Percentiles rank a stretch among this genome's conserved stretches.
phyloP scores from a whole-genome alignment of 768 basidiomycete species.

The Brasilioporus rufonigricans region DNA sequence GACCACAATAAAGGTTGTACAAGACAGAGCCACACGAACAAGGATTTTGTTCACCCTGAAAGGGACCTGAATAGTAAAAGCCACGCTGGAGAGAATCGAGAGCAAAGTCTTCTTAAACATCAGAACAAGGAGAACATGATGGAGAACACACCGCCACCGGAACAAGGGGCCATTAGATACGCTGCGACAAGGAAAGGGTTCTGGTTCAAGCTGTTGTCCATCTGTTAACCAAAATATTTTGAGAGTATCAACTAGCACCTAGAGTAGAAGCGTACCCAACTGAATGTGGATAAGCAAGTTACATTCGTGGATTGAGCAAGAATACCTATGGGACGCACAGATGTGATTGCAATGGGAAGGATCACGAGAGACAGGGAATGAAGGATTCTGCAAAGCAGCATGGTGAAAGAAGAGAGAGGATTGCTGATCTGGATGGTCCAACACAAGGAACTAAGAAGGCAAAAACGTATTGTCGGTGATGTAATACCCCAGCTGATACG shows the following conservation, averaged over 20 bases:
- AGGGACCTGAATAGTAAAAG: constrained; percentile 35
- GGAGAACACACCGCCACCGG: too few relatives aligned
- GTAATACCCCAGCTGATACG: too few relatives aligned
- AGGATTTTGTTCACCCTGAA: constrained; percentile 18
- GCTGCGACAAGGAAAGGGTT: too few relatives aligned
- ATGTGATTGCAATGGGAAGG: constrained; percentile 14
- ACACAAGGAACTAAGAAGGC: too few relatives aligned
- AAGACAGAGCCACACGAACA: constrained; percentile 58
- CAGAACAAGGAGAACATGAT: not conserved
- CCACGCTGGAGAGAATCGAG: constrained; percentile 37
- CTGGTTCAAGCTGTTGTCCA: constrained; percentile 30
- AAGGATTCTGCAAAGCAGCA: constrained; percentile 3
- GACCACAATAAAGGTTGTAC: constrained; percentile 56
- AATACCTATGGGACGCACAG: constrained; percentile 8
- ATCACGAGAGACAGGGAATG: constrained; percentile 17
- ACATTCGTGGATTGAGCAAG: constrained; percentile 25
- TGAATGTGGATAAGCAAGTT: constrained; percentile 19
- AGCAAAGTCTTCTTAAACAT: constrained; percentile 32
- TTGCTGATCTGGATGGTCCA: too few relatives aligned
- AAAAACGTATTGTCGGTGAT: too few relatives aligned
- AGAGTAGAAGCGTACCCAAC: constrained; percentile 24
- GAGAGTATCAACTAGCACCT: too few relatives aligned
- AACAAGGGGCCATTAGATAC: too few relatives aligned
- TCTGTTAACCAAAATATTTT: constrained; percentile 12
- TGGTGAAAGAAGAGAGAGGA: constrained; percentile 1